A percentile compares a stretch with the other conserved stretches of the same genome.
These are phyloP conservation scores for Blastomyces parvus DNA, from an alignment of 2,329 filamentous ascomycete genomes.

Conservation along the genomic window DNA sequence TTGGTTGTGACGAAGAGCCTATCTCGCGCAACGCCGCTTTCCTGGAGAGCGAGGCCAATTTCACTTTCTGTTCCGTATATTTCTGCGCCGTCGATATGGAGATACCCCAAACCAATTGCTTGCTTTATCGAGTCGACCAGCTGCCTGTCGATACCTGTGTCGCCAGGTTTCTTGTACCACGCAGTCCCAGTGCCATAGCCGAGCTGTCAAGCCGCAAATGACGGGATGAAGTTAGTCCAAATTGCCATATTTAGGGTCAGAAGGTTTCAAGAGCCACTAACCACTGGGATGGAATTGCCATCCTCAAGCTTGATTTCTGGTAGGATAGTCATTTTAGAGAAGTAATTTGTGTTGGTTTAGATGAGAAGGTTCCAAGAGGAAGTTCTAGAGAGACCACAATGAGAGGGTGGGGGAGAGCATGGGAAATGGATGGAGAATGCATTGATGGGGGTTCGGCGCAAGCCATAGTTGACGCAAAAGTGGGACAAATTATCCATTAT, in stretches of 20 bases:
- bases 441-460: too few relatives aligned
- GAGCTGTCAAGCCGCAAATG: conserved; percentile 32
- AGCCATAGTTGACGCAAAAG: background rate
- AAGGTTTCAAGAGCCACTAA: background rate
- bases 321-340: conserved; percentile 12
- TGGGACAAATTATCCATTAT: background rate
- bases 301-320: conserved; percentile 48
- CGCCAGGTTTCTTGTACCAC: conserved; percentile 49
- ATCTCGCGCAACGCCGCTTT: conserved; percentile 38
- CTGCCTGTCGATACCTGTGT: conserved; percentile 42
- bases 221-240: background rate
- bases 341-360: background rate
- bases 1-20: conserved; percentile 50
- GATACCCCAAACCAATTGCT: conserved; percentile 51
- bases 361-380: background rate
- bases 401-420: background rate
- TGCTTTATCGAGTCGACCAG: conserved; percentile 48
- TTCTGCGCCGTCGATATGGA: conserved; percentile 56
- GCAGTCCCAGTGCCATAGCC: conserved; percentile 56
- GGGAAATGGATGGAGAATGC: background rate
- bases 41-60: conserved; percentile 41
- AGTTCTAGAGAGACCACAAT: background rate
- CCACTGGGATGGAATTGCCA: conserved; percentile 44
- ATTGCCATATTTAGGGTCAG: background rate
- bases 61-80: conserved; percentile 43